Base-by-base conservation (phyloP, 176 grass and related monocot genomes). In the Musa schizocarpa region DNA sequence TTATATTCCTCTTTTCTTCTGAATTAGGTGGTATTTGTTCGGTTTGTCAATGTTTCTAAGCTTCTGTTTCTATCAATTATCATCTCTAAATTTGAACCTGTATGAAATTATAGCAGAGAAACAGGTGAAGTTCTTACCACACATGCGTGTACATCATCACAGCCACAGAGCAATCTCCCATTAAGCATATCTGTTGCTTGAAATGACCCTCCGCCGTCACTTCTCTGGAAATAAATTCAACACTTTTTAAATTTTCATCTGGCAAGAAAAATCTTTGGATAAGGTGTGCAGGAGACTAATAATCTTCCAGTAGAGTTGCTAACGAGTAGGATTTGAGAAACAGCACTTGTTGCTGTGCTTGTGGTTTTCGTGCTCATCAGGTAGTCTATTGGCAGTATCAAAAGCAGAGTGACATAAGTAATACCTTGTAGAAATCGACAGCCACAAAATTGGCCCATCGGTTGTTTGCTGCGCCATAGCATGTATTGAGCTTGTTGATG, bases 381-480 rank as follows among this genome's bases (percentile, higher is more conserved):
- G 3, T 0, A 5, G 29, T 13, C 9, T 3, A 22, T 3, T 65
- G 63, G 21, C 0, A 14, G 9, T 48, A 22, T 23, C 20, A 49
- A 7, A 50, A 48, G 51, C 19, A 49, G 23, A 25, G 71, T 53
- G 1, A 26, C 22, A 52, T 27, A 11, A 8, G 13, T 5, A 43
- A 0, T 83, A 92, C 90, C 90, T 89, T 92, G 65, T 92, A 92
- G 73, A 80, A 92, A 78, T 92, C 87, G 13, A 92, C 84, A 0
- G 90, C 87, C 0, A 92, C 24, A 70, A 92, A 92, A 53, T 89
- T 92, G 9, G 90, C 82, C 87, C 90, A 92, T 71, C 87, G 79
- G 53, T 89, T 87, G 53, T 69, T 82, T 4, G 90, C 64, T 50
- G 87, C 84, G 0, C 54, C 2, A 9, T 92, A 82, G 80, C 90